These are phyloP conservation scores for Candida sp. DNA, from an alignment of 1,139 yeast species.

Conservation along the genomic window DNA sequence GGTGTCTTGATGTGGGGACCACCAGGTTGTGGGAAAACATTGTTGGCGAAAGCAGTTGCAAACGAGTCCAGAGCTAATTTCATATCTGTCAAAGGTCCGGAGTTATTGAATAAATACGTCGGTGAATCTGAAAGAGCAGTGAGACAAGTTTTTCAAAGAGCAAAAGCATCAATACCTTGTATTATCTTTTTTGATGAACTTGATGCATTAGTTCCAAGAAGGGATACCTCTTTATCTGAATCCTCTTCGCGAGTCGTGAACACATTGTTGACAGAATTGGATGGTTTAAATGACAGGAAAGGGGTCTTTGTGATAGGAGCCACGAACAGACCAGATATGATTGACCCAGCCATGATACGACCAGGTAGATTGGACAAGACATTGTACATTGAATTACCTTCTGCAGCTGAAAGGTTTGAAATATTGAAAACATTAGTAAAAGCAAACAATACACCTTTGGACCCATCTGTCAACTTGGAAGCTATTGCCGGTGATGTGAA, in stretches of 20 bases:
- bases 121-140: conserved; percentile 97
- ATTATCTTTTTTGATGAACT: conserved; percentile 94
- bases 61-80: conserved; percentile 97
- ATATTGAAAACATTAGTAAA: conserved; percentile 74
- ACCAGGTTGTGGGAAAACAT: conserved; percentile 99
- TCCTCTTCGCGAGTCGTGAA: conserved; percentile 94
- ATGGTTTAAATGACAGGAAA: conserved; percentile 88
- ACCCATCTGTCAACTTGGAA: conserved; percentile 55
- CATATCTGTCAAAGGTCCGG: conserved; percentile 97
- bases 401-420: conserved; percentile 71
- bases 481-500: conserved; percentile 70
- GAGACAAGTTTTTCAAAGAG: conserved; percentile 90
- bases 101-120: conserved; percentile 86
- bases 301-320: conserved; percentile 97
- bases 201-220: conserved; percentile 92
- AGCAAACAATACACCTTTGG: conserved; percentile 74
- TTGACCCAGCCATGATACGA: conserved; percentile 96
- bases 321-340: conserved; percentile 97
- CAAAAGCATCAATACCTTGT: conserved; percentile 93
- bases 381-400: conserved; percentile 85
- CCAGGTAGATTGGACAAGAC: conserved; percentile 97
- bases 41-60: conserved; percentile 97
- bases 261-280: conserved; percentile 88
- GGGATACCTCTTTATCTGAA: conserved; percentile 86
- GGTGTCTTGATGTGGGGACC: conserved; percentile 99